phyloP scores from a whole-genome alignment of 2,329 filamentous ascomycete species.

The Elsinoe fawcettii region DNA sequence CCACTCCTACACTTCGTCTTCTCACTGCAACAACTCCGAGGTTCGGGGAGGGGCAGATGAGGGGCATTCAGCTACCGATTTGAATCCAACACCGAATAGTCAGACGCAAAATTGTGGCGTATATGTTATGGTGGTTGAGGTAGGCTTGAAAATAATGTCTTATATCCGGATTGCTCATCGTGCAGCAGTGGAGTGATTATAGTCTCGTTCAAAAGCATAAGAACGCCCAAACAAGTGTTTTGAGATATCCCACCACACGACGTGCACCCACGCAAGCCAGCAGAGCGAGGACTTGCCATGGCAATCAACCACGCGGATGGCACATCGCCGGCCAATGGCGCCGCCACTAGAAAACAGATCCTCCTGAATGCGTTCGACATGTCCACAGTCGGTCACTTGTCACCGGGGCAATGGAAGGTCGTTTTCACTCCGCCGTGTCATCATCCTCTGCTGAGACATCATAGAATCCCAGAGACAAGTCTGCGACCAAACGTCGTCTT shows the following conservation, averaged over 20 bases:
- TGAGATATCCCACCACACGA: too few relatives aligned
- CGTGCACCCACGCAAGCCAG: too few relatives aligned
- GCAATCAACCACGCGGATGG: not conserved
- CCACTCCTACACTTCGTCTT: not conserved
- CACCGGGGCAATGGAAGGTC: slow-evolving; percentile 60
- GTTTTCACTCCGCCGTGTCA: too few relatives aligned
- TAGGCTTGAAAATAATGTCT: not conserved
- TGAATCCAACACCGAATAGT: not conserved
- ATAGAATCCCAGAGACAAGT: slow-evolving; percentile 54
- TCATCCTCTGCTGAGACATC: slow-evolving; percentile 10
- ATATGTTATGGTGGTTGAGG: not conserved
- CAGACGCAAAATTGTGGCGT: not conserved
- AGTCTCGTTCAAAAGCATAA: too few relatives aligned
- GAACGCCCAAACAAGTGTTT: too few relatives aligned
- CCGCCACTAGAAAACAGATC: slow-evolving; percentile 44
- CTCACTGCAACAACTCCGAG: not conserved
- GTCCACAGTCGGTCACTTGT: slow-evolving; percentile 57
- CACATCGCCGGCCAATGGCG: slow-evolving; percentile 17
- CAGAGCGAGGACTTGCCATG: slow-evolving; percentile 9
- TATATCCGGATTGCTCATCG: not conserved
- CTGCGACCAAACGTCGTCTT: slow-evolving; percentile 52
- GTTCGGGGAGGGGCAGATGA: slow-evolving; percentile 9
- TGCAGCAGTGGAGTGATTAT: too few relatives aligned
- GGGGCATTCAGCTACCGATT: not conserved
- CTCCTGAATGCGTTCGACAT: slow-evolving; percentile 60